Base-by-base conservation (phyloP, 1,284 basidiomycete species). In the Naganishia sp. region DNA sequence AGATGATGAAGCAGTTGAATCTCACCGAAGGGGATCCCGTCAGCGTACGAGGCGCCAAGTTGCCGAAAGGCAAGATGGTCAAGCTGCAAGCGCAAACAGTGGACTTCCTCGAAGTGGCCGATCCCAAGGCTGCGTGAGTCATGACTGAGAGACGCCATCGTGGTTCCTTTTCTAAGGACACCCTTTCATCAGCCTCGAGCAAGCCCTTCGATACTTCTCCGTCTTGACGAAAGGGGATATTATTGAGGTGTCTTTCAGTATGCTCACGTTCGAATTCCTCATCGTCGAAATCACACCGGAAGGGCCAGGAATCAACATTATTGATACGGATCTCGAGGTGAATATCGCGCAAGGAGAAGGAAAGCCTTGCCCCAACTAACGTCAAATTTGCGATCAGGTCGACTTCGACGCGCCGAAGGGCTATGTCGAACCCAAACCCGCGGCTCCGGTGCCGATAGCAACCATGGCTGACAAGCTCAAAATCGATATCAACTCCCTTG, bases 381-480 rank as follows among this genome's bases (percentile, higher is more conserved):
- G 50, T 13, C 17, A 15, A 23, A 32, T 13, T 11, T 28, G 42
- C n/a, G 5, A 50, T 25, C 55, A 76, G 74, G 85, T 86, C 66
- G 85, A 86, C 72, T 86, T 86, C 73, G 85, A 81, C 0, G 77
- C 84, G 6, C 85, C 85, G 1, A 81, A 84, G 57, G 85, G 85
- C 35, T 87, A 87, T 71, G 90, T 95, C 25, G 96, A 99, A 77
- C 96, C 95, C 0, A 88, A 89, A 6, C 61, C 65, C n/a, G 47
- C 53, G 6, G 90, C 90, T 63, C 85, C 90, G 2, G 85, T 87
- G 1, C 88, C 94, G 1, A 87, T 88, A 10, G 80, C 90, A 10
- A 98, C 94, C 1, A 98, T 99, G 95, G 94, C 95, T 0, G 90
- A 90, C 61, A 98, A 97, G 80, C 85, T 98, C 65, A 94, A 94